Evolutionary conservation across 164 flowering plant species (phyloP).

Genomic region (Annona cherimola): DNA sequence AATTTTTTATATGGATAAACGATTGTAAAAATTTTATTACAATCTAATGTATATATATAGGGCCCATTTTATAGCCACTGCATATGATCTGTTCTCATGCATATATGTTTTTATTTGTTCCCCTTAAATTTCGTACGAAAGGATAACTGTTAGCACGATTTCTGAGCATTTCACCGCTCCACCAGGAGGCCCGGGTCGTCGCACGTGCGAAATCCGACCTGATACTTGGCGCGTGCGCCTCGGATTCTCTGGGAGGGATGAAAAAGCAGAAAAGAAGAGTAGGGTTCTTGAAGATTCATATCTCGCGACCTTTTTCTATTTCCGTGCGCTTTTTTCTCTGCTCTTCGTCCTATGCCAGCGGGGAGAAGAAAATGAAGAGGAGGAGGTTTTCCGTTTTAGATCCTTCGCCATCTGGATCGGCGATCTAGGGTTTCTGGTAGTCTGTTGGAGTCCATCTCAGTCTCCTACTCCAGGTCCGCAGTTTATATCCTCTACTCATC

Average conservation of each 20-base stretch:
- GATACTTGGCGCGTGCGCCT: slow-evolving; percentile 10
- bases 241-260: background rate
- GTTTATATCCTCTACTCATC: background rate
- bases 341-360: background rate
- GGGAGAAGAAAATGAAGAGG: background rate
- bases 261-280: slow-evolving; percentile 1
- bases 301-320: slow-evolving; percentile 1
- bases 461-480: slow-evolving; percentile 7
- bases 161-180: background rate
- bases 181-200: background rate
- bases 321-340: background rate
- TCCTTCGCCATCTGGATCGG: slow-evolving; percentile 4
- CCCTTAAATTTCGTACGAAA: background rate
- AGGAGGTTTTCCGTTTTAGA: slow-evolving; percentile 4
- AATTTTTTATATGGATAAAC: no score
- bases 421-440: slow-evolving; percentile 3
- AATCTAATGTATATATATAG: background rate
- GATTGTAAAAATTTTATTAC: background rate
- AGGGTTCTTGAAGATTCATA: slow-evolving; percentile 10
- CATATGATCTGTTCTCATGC: background rate
- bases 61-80: background rate
- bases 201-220: slow-evolving; percentile 17
- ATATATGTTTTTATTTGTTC: background rate
- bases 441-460: background rate
- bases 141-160: background rate